Evolutionary conservation across 768 basidiomycete species (phyloP).

Genomic region (Suillus weaverae): DNA sequence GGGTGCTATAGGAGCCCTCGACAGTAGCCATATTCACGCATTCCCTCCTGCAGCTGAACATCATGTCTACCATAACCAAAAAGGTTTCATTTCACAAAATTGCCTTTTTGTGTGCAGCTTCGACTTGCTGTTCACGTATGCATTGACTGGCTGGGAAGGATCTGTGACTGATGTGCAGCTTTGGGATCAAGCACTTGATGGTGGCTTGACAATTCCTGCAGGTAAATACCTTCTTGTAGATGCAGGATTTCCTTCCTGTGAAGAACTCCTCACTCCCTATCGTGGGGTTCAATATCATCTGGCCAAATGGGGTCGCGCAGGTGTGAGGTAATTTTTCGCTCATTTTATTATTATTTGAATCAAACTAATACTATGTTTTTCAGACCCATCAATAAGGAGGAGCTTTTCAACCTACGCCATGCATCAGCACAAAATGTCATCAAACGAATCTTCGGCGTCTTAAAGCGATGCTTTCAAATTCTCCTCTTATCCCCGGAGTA

Average conservation of each 20-base stretch:
- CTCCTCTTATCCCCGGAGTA: conserved; percentile 14
- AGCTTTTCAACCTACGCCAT: too few species aligned
- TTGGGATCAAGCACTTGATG: conserved; percentile 11
- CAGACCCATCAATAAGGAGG: too few species aligned
- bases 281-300: conserved; percentile 38
- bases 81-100: conserved; percentile 17
- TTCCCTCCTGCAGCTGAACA: background rate
- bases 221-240: conserved; percentile 34
- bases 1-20: conserved; percentile 34
- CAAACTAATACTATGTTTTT: conserved; percentile 6
- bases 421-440: too few species aligned
- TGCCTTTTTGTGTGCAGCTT: conserved; percentile 17
- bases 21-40: conserved; percentile 15
- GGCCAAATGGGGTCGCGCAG: conserved; percentile 30
- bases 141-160: conserved; percentile 20
- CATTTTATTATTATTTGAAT: conserved; percentile 26
- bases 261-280: conserved; percentile 37
- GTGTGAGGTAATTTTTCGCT: conserved; percentile 1
- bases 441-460: too few species aligned
- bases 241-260: conserved; percentile 3
- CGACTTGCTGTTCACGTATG: conserved; percentile 16
- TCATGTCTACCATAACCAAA: conserved; percentile 14
- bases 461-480: conserved; percentile 8
- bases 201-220: conserved; percentile 31
- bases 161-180: conserved; percentile 13